Evolutionary conservation across 2,329 filamentous ascomycete genomes (phyloP).

Genomic region (Epichloe sylvatica): DNA sequence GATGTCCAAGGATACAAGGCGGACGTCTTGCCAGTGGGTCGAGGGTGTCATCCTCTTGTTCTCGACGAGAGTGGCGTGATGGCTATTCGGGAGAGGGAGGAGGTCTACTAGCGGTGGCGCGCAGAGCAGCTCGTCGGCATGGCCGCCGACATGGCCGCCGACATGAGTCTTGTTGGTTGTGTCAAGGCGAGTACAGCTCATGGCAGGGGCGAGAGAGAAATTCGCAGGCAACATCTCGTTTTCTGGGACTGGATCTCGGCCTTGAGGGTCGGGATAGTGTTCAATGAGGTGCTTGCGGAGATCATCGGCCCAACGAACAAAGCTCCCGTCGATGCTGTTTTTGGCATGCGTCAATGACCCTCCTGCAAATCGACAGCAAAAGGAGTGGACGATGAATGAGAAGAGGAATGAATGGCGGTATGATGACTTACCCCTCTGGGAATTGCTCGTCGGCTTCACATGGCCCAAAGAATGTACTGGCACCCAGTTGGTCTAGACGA

Average conservation of each 20-base stretch:
- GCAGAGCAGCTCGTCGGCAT: slow-evolving; percentile 7
- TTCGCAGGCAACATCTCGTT: slow-evolving; percentile 63
- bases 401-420: slow-evolving; percentile 14
- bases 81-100: slow-evolving; percentile 44
- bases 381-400: neutral
- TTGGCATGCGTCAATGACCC: neutral
- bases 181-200: slow-evolving; percentile 4
- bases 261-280: slow-evolving; percentile 54
- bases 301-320: slow-evolving; percentile 60
- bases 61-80: slow-evolving; percentile 42
- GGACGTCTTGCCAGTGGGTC: slow-evolving; percentile 87
- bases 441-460: slow-evolving; percentile 92
- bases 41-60: slow-evolving; percentile 63
- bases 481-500: slow-evolving; percentile 71
- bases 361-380: neutral
- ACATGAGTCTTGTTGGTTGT: neutral
- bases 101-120: slow-evolving; percentile 17
- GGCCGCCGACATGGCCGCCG: neutral
- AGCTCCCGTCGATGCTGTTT: slow-evolving; percentile 62
- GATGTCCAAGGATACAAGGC: slow-evolving; percentile 51
- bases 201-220: slow-evolving; percentile 28
- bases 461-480: slow-evolving; percentile 56
- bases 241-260: slow-evolving; percentile 55
- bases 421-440: slow-evolving; percentile 56
- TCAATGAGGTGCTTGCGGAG: slow-evolving; percentile 54